Evolutionary conservation across 768 basidiomycete species (phyloP).

Genomic region (Arthromyces matolae): DNA sequence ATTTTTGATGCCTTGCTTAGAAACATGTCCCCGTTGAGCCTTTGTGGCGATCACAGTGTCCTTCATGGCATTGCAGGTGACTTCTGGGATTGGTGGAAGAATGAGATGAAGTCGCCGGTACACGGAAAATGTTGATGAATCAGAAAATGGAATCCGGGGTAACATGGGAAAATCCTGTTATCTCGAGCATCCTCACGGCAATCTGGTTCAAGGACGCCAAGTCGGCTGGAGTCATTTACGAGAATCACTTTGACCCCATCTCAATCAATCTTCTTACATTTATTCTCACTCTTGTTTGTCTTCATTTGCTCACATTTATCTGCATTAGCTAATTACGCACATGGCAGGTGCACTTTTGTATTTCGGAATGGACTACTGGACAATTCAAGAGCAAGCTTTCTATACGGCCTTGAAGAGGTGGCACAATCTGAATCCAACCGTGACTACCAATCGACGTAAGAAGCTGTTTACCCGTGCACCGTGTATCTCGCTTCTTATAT

Average conservation of each 20-base stretch:
- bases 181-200: not conserved
- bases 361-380: not conserved
- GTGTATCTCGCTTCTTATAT: not conserved
- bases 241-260: not conserved
- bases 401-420: not conserved
- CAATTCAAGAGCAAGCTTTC: not conserved
- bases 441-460: slow-evolving; percentile 1
- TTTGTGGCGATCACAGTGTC: slow-evolving; percentile 17
- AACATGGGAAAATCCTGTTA: slow-evolving; percentile 1
- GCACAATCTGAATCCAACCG: not conserved
- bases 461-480: slow-evolving; percentile 2
- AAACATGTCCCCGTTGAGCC: not conserved
- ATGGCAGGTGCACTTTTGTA: slow-evolving; percentile 3
- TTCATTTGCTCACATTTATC: not conserved
- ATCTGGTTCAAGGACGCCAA: not conserved
- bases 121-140: slow-evolving; percentile 13
- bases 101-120: slow-evolving; percentile 18
- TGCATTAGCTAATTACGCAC: not conserved
- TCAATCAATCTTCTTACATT: not conserved
- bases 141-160: not conserved
- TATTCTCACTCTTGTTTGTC: not conserved
- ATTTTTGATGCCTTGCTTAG: slow-evolving; percentile 13
- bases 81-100: slow-evolving; percentile 18
- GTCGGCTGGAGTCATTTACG: not conserved
- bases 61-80: not conserved